These are phyloP conservation scores for Oxytropis ochrocephala DNA, from an alignment of 306 rosid genomes.

Conservation along the genomic window DNA sequence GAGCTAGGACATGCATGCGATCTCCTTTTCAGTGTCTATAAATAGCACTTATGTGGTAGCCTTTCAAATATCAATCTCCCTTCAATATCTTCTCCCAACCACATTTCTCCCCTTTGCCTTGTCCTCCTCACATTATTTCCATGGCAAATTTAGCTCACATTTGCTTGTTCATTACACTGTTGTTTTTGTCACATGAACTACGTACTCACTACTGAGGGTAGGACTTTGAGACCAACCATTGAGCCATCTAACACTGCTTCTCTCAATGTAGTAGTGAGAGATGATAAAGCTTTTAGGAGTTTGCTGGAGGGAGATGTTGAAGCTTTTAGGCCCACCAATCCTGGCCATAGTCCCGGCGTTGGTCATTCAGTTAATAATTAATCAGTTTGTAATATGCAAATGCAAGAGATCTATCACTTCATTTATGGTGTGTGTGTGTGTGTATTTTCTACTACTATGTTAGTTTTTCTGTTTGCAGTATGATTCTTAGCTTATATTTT, in stretches of 20 bases:
- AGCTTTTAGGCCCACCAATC: constrained; percentile 63
- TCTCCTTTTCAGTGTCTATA: constrained; percentile 23
- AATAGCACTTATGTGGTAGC: background rate
- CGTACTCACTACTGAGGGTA: constrained; percentile 44
- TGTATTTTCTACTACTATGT: background rate
- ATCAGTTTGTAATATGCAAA: background rate
- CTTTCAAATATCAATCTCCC: constrained; percentile 13
- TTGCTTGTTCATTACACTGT: constrained; percentile 33
- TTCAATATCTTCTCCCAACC: background rate
- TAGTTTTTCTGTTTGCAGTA: background rate
- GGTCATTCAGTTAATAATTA: constrained; percentile 58
- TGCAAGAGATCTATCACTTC: background rate
- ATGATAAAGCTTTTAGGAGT: background rate
- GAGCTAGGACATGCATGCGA: too few relatives aligned
- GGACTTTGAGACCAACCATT: constrained; percentile 33
- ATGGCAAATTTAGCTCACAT: constrained; percentile 46
- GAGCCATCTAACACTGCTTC: constrained; percentile 9
- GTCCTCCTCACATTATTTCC: background rate
- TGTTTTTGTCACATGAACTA: constrained; percentile 44
- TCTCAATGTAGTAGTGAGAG: too few relatives aligned
- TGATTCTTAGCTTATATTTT: background rate
- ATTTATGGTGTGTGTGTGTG: background rate
- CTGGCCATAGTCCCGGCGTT: constrained; percentile 79
- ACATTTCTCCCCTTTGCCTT: background rate
- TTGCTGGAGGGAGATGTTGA: constrained; percentile 33